A percentile compares a stretch with the other conserved stretches of the same genome.
These are phyloP conservation scores for Dittrichia graveolens DNA, from an alignment of 129 eudicot genomes.

Conservation along the genomic window DNA sequence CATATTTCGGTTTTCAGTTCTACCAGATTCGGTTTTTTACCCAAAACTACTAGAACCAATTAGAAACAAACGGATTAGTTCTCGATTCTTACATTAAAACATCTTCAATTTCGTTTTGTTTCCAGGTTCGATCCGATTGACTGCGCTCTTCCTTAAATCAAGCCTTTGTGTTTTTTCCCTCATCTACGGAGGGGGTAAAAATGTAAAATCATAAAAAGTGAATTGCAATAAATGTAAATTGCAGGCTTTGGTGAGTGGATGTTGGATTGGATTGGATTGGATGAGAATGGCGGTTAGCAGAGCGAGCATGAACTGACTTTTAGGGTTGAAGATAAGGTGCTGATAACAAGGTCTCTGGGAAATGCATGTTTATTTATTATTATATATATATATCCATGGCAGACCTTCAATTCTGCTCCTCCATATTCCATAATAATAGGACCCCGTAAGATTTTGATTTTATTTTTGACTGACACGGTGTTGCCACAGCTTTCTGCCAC, in stretches of 20 bases:
- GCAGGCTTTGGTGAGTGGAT: slow-evolving; percentile 24
- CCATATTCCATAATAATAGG: slow-evolving; percentile 26
- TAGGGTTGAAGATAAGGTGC: slow-evolving; percentile 36
- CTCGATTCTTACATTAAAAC: no score
- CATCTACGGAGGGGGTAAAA: no score
- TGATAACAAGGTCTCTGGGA: slow-evolving; percentile 31
- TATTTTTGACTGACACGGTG: slow-evolving; percentile 25
- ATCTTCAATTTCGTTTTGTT: no score
- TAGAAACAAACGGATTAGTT: no score
- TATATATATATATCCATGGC: not conserved
- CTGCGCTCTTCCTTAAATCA: no score
- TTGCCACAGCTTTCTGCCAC: slow-evolving; percentile 3
- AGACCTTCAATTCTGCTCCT: slow-evolving; percentile 29
- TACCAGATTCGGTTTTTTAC: no score
- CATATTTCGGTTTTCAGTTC: no score
- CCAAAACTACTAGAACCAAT: no score
- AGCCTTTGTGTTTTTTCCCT: no score
- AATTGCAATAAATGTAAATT: not conserved
- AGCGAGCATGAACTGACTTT: slow-evolving; percentile 7
- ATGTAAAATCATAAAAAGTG: no score
- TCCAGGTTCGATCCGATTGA: no score
- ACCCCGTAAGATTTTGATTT: slow-evolving; percentile 19
- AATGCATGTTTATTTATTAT: not conserved
- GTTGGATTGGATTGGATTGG: slow-evolving; percentile 17
- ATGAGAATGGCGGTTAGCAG: slow-evolving; percentile 31